phyloP scores from a whole-genome alignment of 2,329 filamentous ascomycete species.

The Xylariaceae sp. region DNA sequence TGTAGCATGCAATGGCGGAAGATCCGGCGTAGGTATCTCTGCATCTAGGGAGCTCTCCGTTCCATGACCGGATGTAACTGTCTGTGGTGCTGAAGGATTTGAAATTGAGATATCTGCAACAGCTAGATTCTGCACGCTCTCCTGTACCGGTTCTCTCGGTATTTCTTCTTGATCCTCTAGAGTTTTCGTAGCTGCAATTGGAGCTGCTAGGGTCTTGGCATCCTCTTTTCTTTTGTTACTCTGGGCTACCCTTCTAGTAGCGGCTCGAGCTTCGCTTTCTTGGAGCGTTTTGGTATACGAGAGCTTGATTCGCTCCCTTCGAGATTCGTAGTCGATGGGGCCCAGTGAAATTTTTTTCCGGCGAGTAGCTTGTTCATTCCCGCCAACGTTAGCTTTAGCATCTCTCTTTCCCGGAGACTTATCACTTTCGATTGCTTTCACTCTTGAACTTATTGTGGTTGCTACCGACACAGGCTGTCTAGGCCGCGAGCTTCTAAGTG shows the following conservation, averaged over 20 bases:
- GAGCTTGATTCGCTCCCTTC: conserved; percentile 75
- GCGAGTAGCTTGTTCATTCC: conserved; percentile 38
- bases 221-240: conserved; percentile 51
- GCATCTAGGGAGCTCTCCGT: conserved; percentile 14
- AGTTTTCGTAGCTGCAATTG: conserved; percentile 46
- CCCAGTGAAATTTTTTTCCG: conserved; percentile 59
- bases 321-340: conserved; percentile 79
- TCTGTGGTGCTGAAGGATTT: conserved; percentile 1
- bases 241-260: conserved; percentile 47
- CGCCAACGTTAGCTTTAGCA: conserved; percentile 34
- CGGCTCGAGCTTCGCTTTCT: conserved; percentile 61
- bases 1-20: conserved; percentile 22
- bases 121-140: conserved; percentile 6
- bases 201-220: conserved; percentile 31
- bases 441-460: conserved; percentile 66
- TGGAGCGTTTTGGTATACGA: conserved; percentile 82
- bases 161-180: conserved; percentile 19
- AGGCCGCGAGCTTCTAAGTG: conserved; percentile 76
- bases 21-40: conserved; percentile 19
- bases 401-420: conserved; percentile 38
- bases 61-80: background rate
- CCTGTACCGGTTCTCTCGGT: conserved; percentile 13
- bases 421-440: conserved; percentile 58
- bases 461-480: conserved; percentile 72
- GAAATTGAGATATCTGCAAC: conserved; percentile 1